These are phyloP conservation scores for Colletotrichum sp. DNA, from an alignment of 2,329 filamentous ascomycete species.

Conservation along the genomic window DNA sequence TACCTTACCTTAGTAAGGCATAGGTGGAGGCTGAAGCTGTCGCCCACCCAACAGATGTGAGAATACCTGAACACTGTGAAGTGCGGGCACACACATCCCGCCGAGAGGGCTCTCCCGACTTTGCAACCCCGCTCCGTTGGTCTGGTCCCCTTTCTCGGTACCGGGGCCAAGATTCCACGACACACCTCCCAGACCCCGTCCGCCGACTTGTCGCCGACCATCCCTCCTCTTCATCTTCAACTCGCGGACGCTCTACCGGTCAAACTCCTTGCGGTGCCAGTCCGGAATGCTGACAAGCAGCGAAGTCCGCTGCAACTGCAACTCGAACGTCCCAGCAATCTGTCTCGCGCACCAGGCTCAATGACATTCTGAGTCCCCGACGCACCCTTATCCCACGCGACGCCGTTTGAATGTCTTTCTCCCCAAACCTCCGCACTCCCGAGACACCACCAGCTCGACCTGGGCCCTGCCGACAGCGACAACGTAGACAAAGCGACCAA, in stretches of 20 bases:
- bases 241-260: not conserved
- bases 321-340: not conserved
- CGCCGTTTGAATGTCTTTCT: slow-evolving; percentile 6
- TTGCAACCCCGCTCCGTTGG: not conserved
- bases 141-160: not conserved
- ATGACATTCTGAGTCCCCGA: not conserved
- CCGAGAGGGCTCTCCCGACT: not conserved
- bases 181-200: not conserved
- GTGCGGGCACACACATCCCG: not conserved
- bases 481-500: not conserved
- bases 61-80: not conserved
- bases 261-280: not conserved
- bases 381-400: not conserved
- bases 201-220: not conserved
- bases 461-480: not conserved
- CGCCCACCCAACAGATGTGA: not conserved
- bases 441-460: not conserved
- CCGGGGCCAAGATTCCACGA: not conserved
- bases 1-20: not conserved
- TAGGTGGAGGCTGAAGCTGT: not conserved
- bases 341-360: not conserved
- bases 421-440: not conserved
- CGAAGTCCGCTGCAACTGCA: not conserved
- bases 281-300: not conserved
- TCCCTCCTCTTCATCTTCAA: not conserved